Percentiles rank a stretch among this genome's conserved stretches.
Evolutionary conservation across 2,329 filamentous ascomycete genomes (phyloP).

Genomic region (Colletotrichum caudatum): DNA sequence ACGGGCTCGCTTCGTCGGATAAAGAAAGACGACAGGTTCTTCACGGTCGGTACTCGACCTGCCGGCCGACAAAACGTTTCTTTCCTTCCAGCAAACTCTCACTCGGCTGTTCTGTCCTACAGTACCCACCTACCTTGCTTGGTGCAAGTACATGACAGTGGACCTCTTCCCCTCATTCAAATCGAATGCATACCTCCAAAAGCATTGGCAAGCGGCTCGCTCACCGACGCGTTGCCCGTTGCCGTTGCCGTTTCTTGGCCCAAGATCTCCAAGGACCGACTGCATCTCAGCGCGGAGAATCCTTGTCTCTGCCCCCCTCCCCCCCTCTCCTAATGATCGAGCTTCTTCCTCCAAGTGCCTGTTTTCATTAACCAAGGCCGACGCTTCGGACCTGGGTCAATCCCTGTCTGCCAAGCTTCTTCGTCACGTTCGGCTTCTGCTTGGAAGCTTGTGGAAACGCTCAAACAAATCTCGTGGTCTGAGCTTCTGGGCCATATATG

Average conservation of each 20-base stretch:
- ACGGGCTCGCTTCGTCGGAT: neutral
- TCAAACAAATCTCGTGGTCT: conserved; percentile 20
- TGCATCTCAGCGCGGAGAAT: conserved; percentile 38
- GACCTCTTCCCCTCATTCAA: conserved; percentile 10
- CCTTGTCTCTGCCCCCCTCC: conserved; percentile 5
- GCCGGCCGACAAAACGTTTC: neutral
- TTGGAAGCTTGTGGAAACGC: conserved; percentile 3
- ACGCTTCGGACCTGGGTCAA: conserved; percentile 7
- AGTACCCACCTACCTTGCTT: no score
- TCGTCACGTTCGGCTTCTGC: neutral
- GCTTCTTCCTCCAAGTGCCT: neutral
- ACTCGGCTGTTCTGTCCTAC: neutral
- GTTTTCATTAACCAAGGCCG: conserved; percentile 1
- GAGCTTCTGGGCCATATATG: conserved; percentile 22
- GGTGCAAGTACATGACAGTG: neutral
- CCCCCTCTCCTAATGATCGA: neutral
- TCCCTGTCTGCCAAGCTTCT: conserved; percentile 27
- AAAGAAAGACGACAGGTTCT: neutral
- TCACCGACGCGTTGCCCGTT: conserved; percentile 11
- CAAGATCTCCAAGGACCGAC: conserved; percentile 8
- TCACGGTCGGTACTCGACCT: neutral
- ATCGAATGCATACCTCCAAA: conserved; percentile 1
- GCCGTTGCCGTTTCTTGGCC: conserved; percentile 22
- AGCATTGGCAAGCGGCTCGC: neutral
- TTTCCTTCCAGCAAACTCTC: neutral